A percentile compares a stretch with the other conserved stretches of the same genome.
phyloP scores from a whole-genome alignment of 140 eudicot species.

The Senecio squalidus region DNA sequence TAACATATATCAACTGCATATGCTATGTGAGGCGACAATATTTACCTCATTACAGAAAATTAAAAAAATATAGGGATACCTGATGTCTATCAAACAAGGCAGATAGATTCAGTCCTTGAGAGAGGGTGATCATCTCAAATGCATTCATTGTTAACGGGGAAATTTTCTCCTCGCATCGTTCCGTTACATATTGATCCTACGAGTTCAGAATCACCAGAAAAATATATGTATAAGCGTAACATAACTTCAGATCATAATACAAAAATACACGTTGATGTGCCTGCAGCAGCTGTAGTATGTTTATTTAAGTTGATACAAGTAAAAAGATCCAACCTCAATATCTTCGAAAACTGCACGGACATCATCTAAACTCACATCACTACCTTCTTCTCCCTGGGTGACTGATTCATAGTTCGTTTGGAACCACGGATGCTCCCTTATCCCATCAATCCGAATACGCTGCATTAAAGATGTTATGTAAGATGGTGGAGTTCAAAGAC shows the following conservation, averaged over 20 bases:
- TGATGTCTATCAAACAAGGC: slow-evolving; percentile 93
- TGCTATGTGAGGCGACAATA: neutral
- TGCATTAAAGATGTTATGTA: slow-evolving; percentile 26
- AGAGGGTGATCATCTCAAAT: slow-evolving; percentile 98
- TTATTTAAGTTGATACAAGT: neutral
- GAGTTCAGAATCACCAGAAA: slow-evolving; percentile 21
- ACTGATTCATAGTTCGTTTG: slow-evolving; percentile 54
- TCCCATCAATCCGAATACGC: slow-evolving; percentile 78
- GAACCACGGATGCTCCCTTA: slow-evolving; percentile 82
- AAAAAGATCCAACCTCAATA: slow-evolving; percentile 58
- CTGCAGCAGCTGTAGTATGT: neutral
- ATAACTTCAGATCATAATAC: slow-evolving; percentile 1
- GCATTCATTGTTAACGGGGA: slow-evolving; percentile 96
- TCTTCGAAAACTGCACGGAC: slow-evolving; percentile 90
- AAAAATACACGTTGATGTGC: slow-evolving; percentile 6
- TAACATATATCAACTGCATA: neutral
- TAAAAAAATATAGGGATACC: no score
- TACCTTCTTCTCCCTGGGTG: slow-evolving; percentile 60
- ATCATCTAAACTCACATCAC: slow-evolving; percentile 87
- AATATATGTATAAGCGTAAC: neutral
- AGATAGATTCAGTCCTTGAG: slow-evolving; percentile 93
- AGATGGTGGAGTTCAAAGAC: slow-evolving; percentile 1
- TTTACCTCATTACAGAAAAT: neutral
- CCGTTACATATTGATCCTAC: slow-evolving; percentile 83
- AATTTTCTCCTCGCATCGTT: slow-evolving; percentile 37